A percentile compares a stretch with the other conserved stretches of the same genome.
These are phyloP conservation scores for Asterophora lycoperdoides DNA, from an alignment of 768 basidiomycete genomes.

Conservation along the genomic window DNA sequence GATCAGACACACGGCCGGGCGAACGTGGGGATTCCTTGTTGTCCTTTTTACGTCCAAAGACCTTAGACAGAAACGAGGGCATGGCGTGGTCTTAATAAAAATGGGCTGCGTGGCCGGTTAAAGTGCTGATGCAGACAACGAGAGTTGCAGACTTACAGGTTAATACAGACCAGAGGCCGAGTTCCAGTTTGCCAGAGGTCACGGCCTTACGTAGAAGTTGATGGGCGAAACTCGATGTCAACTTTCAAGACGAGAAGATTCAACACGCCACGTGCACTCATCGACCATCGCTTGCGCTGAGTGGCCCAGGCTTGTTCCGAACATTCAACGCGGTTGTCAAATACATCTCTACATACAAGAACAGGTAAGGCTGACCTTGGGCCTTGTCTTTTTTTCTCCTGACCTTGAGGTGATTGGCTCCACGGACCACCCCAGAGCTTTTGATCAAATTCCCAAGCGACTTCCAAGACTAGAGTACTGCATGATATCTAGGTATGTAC, in stretches of 20 bases:
- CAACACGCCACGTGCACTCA: conserved; percentile 15
- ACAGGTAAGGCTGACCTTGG: no score
- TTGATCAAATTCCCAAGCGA: no score
- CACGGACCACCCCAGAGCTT: no score
- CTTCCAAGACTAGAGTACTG: no score
- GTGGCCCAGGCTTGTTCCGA: background rate
- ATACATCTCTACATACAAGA: no score
- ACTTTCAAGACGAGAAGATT: background rate
- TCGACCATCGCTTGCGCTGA: background rate
- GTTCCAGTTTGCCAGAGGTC: conserved; percentile 10
- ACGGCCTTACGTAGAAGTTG: conserved; percentile 1
- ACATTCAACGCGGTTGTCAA: background rate
- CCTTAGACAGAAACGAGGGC: conserved; percentile 73
- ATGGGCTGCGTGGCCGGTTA: conserved; percentile 4
- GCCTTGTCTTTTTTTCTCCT: no score
- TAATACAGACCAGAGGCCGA: conserved; percentile 10
- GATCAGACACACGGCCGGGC: conserved; percentile 32
- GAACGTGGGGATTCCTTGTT: conserved; percentile 41
- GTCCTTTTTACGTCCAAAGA: conserved; percentile 69
- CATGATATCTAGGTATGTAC: no score
- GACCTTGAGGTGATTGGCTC: no score
- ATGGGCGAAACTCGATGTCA: conserved; percentile 12
- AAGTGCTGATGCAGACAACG: no score
- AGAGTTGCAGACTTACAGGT: conserved; percentile 9
- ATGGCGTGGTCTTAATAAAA: conserved; percentile 35